phyloP scores from a whole-genome alignment of 148 eudicot species.

The Camellia sinensis region DNA sequence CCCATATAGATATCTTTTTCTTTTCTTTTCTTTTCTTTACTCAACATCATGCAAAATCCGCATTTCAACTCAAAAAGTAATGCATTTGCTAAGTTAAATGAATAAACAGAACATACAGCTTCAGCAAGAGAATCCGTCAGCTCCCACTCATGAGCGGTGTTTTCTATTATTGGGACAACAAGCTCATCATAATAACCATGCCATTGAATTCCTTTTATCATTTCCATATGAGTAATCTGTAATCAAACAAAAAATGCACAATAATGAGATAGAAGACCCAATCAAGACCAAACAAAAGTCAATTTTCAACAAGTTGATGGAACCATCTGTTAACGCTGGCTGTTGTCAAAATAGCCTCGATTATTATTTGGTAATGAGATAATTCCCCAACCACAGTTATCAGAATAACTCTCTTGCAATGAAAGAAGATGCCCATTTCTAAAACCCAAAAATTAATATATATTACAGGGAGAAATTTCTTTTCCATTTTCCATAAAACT shows the following conservation, averaged over 20 bases:
- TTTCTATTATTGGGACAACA: constrained; percentile 94
- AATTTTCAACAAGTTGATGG: neutral
- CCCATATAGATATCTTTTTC: neutral
- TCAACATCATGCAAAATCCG: neutral
- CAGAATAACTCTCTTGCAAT: neutral
- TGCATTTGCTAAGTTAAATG: neutral
- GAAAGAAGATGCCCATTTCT: neutral
- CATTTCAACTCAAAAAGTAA: neutral
- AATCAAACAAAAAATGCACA: constrained; percentile 4
- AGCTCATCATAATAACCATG: constrained; percentile 98
- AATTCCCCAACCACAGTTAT: too few relatives aligned
- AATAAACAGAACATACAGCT: constrained; percentile 56
- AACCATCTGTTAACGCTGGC: neutral
- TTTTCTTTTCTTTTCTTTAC: neutral
- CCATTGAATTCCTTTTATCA: constrained; percentile 98
- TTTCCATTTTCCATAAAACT: neutral
- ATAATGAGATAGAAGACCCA: neutral
- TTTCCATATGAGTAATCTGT: constrained; percentile 99
- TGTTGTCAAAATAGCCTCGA: neutral
- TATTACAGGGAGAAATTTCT: neutral
- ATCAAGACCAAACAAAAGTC: neutral
- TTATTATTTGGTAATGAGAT: neutral
- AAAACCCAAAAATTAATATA: neutral
- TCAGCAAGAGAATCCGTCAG: constrained; percentile 90
- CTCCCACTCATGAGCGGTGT: constrained; percentile 89